These are phyloP conservation scores for Rhododendron ovatum DNA, from an alignment of 148 eudicot species.

Conservation along the genomic window DNA sequence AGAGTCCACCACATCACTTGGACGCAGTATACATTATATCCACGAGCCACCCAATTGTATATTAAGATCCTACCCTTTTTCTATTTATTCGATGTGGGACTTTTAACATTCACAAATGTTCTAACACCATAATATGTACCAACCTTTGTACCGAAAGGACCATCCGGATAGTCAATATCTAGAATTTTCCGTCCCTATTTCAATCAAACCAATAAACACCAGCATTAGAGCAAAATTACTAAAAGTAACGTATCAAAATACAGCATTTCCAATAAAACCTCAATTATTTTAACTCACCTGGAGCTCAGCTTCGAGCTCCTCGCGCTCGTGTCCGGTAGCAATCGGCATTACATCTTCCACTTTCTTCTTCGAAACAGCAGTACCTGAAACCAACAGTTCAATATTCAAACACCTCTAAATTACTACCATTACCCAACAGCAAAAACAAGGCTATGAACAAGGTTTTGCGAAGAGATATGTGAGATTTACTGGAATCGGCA, in stretches of 20 bases:
- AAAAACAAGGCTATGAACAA: background rate
- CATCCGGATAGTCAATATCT: conserved; percentile 68
- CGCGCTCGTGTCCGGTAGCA: conserved; percentile 63
- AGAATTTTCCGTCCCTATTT: conserved; percentile 66
- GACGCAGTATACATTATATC: too few relatives aligned
- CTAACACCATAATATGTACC: conserved; percentile 11
- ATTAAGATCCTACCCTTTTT: background rate
- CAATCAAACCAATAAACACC: background rate
- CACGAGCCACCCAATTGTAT: too few relatives aligned
- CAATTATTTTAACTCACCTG: conserved; percentile 23
- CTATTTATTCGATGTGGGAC: background rate
- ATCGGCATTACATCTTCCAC: conserved; percentile 57
- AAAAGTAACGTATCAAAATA: background rate
- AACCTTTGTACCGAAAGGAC: conserved; percentile 99
- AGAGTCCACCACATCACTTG: background rate
- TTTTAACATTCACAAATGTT: background rate
- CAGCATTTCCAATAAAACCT: background rate
- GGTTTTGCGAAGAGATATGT: background rate
- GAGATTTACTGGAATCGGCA: conserved; percentile 37
- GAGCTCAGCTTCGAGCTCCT: conserved; percentile 59
- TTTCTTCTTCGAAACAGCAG: conserved; percentile 27
- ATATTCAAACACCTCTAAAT: background rate
- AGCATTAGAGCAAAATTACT: background rate
- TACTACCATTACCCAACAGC: background rate
- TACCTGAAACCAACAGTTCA: conserved; percentile 6